phyloP scores from a whole-genome alignment of 108 stramenopile genomes.

The Phaeodactylum tricornutum region DNA sequence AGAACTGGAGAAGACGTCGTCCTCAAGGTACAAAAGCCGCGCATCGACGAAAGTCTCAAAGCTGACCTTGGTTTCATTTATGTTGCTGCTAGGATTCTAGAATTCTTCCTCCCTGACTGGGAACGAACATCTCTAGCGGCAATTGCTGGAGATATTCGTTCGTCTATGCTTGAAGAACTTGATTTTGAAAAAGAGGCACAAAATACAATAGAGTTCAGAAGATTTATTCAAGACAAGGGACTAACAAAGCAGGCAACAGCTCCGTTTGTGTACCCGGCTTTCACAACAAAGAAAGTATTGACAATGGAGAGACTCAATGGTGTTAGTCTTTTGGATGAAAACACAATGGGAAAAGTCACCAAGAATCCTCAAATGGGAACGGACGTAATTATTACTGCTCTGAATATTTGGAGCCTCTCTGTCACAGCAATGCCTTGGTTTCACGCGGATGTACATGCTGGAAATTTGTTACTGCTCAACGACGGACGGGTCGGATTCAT shows the following conservation, averaged over 20 bases:
- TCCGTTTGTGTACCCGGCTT: slow-evolving; percentile 52
- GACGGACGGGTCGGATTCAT: slow-evolving; percentile 95
- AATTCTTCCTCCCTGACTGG: slow-evolving; percentile 87
- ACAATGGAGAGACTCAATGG: slow-evolving; percentile 89
- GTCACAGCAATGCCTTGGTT: slow-evolving; percentile 90
- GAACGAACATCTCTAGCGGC: slow-evolving; percentile 75
- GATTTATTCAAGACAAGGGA: slow-evolving; percentile 55
- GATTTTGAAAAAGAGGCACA: slow-evolving; percentile 87
- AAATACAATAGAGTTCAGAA: slow-evolving; percentile 86
- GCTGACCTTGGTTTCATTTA: slow-evolving; percentile 91
- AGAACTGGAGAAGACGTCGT: slow-evolving; percentile 88
- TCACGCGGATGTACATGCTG: slow-evolving; percentile 97
- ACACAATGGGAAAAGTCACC: slow-evolving; percentile 50
- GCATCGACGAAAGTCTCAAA: slow-evolving; percentile 80
- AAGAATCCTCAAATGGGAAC: slow-evolving; percentile 61
- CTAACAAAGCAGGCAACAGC: slow-evolving; percentile 62
- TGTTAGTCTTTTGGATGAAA: slow-evolving; percentile 82
- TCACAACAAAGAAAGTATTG: slow-evolving; percentile 75
- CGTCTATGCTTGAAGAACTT: slow-evolving; percentile 89
- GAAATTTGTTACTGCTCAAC: slow-evolving; percentile 42
- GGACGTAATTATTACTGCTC: slow-evolving; percentile 77
- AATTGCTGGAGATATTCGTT: slow-evolving; percentile 79
- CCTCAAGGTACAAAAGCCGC: slow-evolving; percentile 94
- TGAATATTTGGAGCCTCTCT: slow-evolving; percentile 88
- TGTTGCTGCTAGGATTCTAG: slow-evolving; percentile 75